phyloP scores from a whole-genome alignment of 441 rosid genomes.

The Bruguiera hainesii region DNA sequence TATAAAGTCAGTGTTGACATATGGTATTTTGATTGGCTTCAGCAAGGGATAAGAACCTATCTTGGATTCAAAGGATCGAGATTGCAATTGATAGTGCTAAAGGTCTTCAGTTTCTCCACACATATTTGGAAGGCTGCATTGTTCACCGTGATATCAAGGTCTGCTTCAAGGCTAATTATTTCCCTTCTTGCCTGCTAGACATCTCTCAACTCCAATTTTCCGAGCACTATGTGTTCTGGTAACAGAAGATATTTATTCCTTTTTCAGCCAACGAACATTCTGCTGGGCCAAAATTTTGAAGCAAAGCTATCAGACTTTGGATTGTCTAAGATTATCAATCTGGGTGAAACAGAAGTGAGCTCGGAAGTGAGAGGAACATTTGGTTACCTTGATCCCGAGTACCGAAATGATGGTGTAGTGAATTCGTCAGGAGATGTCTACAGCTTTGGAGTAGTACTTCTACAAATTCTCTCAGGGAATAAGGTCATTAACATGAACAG shows the following conservation, averaged over 20 bases:
- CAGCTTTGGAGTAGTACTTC: conserved; percentile 53
- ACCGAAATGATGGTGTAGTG: conserved; percentile 32
- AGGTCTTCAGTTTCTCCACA: conserved; percentile 54
- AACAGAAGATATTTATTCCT: background rate
- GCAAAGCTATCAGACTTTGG: conserved; percentile 65
- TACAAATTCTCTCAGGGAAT: conserved; percentile 51
- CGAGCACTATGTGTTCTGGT: background rate
- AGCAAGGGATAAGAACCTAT: conserved; percentile 47
- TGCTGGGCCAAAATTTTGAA: conserved; percentile 47
- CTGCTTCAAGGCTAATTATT: background rate
- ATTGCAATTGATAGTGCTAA: conserved; percentile 49
- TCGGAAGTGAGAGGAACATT: conserved; percentile 60
- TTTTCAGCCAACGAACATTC: conserved; percentile 53
- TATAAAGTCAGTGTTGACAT: background rate
- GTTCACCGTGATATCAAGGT: conserved; percentile 66
- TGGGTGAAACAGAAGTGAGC: conserved; percentile 38
- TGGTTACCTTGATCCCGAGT: conserved; percentile 53
- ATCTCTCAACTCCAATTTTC: background rate
- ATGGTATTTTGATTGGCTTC: background rate
- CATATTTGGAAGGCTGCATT: conserved; percentile 57
- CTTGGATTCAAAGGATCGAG: conserved; percentile 55
- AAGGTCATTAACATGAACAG: conserved; percentile 44
- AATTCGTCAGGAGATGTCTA: conserved; percentile 49
- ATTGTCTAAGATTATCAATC: conserved; percentile 40
- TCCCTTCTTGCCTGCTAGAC: too few relatives aligned